Evolutionary conservation across 352 stramenopile genomes (phyloP), one percentile per base, ranked within the genome.

Genomic region (Pythium coloratum): DNA sequence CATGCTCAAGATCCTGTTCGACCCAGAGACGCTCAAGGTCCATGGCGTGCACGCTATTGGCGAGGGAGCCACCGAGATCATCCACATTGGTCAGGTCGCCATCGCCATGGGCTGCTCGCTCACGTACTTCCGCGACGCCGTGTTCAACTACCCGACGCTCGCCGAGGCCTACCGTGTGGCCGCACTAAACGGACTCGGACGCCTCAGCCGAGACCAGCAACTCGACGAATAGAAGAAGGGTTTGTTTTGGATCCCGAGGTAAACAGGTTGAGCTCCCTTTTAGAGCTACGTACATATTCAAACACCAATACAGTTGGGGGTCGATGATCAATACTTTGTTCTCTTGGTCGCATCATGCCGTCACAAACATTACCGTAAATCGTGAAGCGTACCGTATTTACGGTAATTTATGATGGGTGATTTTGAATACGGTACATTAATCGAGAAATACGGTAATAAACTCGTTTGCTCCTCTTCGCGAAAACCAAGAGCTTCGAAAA

Each of bases 131-230:
- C 83, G 87, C 36, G 86, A 94, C 63, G 87, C 90, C 14, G 89
- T 97, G 18, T 97, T 97, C 76, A 97, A 97, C 82, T 97, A 96
- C 76, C 90, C 90, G 46, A 97, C 89, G 13, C 71, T 97, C 26
- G 89, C 89, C n/a, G 90, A 97, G 69, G 89, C 89, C 18, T 97
- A 97, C 55, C 91, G 91, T 26, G 87, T 96, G 18, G 90, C 90
- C 3, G 88, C 88, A 14, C 76, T 95, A 57, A 94, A 96, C 56
- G 90, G 88, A 57, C 73, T 97, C 32, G 82, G 86, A 65, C 72
- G 95, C 77, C 80, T 97, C 76, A 83, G 90, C 76, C 77, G 86
- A 58, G 77, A 88, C 70, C 88, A 88, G 50, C 50, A 85, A 68
- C 77, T 94, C 68, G 64, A 88, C 68, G 72, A 91, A 73, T 66